These are phyloP conservation scores for Aspergillus ruber DNA, from an alignment of 2,329 filamentous ascomycete genomes.

Conservation along the genomic window DNA sequence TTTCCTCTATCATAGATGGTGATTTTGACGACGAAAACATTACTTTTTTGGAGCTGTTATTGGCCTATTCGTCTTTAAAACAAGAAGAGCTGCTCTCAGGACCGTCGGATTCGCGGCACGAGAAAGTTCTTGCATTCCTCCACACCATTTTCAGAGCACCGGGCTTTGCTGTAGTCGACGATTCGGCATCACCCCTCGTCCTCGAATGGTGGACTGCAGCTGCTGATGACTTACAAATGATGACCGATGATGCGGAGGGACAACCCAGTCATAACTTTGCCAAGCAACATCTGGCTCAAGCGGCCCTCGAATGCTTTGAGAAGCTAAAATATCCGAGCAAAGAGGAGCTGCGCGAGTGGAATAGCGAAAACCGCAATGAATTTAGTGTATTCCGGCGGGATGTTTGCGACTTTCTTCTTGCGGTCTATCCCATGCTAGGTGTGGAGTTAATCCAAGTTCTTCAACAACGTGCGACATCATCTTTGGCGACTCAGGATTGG, in stretches of 20 bases:
- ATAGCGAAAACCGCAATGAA: constrained; percentile 36
- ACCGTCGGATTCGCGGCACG: constrained; percentile 25
- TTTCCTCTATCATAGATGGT: constrained; percentile 26
- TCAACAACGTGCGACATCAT: constrained; percentile 29
- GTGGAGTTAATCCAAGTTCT: constrained; percentile 37
- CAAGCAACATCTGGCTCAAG: constrained; percentile 34
- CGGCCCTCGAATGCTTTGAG: constrained; percentile 36
- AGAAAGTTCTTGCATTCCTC: constrained; percentile 28
- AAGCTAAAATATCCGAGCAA: constrained; percentile 36
- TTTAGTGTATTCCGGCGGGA: constrained; percentile 41
- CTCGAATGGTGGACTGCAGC: constrained; percentile 40
- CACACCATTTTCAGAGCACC: constrained; percentile 35
- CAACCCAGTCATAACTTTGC: constrained; percentile 22
- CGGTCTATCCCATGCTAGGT: constrained; percentile 38
- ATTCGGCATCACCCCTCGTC: constrained; percentile 29
- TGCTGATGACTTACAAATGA: constrained; percentile 33
- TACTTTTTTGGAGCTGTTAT: constrained; percentile 35
- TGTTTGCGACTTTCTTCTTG: constrained; percentile 40
- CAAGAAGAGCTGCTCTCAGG: constrained; percentile 26
- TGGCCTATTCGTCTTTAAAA: constrained; percentile 29
- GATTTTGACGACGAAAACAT: constrained; percentile 34
- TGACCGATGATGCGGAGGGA: constrained; percentile 21
- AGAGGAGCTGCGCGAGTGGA: constrained; percentile 32
- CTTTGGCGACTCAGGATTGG: constrained; percentile 33
- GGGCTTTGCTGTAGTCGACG: constrained; percentile 36